Percentiles rank a stretch among this genome's conserved stretches.
Conservation (phyloP, 2,329 filamentous ascomycete genomes). For the Tolypocladium album region DNA sequence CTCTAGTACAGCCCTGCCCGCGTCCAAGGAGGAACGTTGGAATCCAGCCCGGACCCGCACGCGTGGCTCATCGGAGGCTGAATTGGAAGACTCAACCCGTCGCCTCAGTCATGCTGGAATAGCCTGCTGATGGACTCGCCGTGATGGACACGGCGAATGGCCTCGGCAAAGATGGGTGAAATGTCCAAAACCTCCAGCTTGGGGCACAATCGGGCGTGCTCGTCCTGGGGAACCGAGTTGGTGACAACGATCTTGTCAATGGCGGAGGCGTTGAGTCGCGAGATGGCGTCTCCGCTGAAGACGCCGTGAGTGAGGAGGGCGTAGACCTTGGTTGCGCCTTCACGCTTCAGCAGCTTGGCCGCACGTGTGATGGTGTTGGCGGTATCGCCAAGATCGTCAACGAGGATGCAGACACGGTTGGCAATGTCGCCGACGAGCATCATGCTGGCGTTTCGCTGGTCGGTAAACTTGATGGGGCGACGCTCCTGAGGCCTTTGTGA, state of each 20-base stretch:
- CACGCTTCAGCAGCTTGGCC: slow-evolving; percentile 91
- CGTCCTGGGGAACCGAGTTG: slow-evolving; percentile 84
- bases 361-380: slow-evolving; percentile 95
- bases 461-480: slow-evolving; percentile 75
- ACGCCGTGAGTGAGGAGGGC: slow-evolving; percentile 92
- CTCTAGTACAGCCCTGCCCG: background rate
- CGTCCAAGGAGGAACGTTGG: no score
- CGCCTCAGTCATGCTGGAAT: slow-evolving; percentile 39
- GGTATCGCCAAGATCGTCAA: slow-evolving; percentile 92
- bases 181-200: slow-evolving; percentile 90
- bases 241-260: slow-evolving; percentile 92
- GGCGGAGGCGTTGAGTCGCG: slow-evolving; percentile 84
- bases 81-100: background rate
- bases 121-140: slow-evolving; percentile 95
- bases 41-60: no score
- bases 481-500: slow-evolving; percentile 53
- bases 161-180: slow-evolving; percentile 85
- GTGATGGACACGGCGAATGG: slow-evolving; percentile 91
- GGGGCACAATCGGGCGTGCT: slow-evolving; percentile 66
- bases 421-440: slow-evolving; percentile 85
- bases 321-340: slow-evolving; percentile 84
- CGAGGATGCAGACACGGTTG: slow-evolving; percentile 73
- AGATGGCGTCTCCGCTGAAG: slow-evolving; percentile 88
- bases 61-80: background rate
- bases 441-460: slow-evolving; percentile 88